Base-by-base conservation (phyloP, 176 grass and related monocot species). In the Carex scoparia region DNA sequence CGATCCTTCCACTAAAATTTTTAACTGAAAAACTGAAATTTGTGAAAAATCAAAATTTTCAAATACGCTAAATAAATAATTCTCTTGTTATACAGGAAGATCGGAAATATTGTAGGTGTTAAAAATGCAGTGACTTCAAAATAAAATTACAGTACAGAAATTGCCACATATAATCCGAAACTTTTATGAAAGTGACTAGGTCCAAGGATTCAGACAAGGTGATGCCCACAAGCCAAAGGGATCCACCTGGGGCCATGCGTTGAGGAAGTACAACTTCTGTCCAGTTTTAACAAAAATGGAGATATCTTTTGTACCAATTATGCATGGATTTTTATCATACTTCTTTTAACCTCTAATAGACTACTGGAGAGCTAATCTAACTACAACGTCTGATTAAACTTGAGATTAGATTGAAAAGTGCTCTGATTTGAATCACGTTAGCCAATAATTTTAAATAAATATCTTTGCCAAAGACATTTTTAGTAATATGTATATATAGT, bases 171-270 rank as follows among this genome's bases (percentile, higher is more conserved):
- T 0, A 57, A 79, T 79, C 74, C 0, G 72, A 18, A 15, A 58
- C 5, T 53, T 76, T 31, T 79, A 6, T 79, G 53, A 58, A 79
- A 79, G 53, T 8, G 74, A 79, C 53, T 37, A 58, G 51, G 53
- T 58, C 53, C 30, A 58, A 79, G 74, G 74, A 79, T 79, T 79
- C 74, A 58, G 53, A 79, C 53, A 37, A 58, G 13, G 74, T 33
- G 74, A 58, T 79, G 19, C 74, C 74, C 74, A 78, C 74, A 78
- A 78, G 70, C 70, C 19, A 28, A 58, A 58, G 73, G 49, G 74
- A 78, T 77, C 73, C n/a, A 77, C 32, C 70, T 49, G 69, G 70
- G 70, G 51, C 70, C 70, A 74, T 19, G 15, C 15, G 16, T n/a
- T 44, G 16, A 71, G 38, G 15, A 4, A 13, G 14, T 42, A 3